Conservation (phyloP, 2,329 filamentous ascomycete genomes). For the Cercospora berteroae region DNA sequence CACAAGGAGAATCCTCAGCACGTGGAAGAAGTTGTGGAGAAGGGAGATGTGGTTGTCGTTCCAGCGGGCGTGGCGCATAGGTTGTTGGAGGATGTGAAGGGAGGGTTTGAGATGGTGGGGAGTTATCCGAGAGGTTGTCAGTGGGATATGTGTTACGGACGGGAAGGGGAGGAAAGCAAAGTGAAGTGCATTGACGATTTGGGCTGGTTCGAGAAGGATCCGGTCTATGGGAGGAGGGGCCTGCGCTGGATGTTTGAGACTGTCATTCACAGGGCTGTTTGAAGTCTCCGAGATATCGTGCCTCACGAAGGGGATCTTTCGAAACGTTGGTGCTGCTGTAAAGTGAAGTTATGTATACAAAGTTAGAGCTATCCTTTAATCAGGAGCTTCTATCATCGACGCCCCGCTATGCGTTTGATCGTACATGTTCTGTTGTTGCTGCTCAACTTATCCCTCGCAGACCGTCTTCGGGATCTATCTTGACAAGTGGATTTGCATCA, state of each 20-base stretch:
- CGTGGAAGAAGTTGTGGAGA: slow-evolving; percentile 56
- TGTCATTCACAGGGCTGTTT: not conserved
- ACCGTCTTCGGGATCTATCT: slow-evolving; percentile 27
- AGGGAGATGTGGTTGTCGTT: slow-evolving; percentile 63
- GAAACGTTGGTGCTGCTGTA: not conserved
- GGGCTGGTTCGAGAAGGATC: slow-evolving; percentile 60
- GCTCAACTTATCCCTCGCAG: slow-evolving; percentile 23
- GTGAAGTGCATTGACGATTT: slow-evolving; percentile 50
- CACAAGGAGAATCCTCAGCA: slow-evolving; percentile 59
- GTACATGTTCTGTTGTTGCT: slow-evolving; percentile 1
- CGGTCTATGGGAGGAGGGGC: slow-evolving; percentile 59
- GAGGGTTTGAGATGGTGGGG: slow-evolving; percentile 65
- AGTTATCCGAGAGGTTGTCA: slow-evolving; percentile 57
- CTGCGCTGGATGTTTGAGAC: slow-evolving; percentile 46
- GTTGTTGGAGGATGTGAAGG: slow-evolving; percentile 56
- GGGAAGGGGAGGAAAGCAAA: slow-evolving; percentile 55
- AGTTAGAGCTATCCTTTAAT: slow-evolving; percentile 1
- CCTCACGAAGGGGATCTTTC: not conserved
- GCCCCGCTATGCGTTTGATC: slow-evolving; percentile 1
- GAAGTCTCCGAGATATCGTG: not conserved
- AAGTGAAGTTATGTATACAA: slow-evolving; percentile 9
- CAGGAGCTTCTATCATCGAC: not conserved
- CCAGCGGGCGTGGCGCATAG: slow-evolving; percentile 66
- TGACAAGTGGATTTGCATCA: slow-evolving; percentile 53
- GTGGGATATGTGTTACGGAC: slow-evolving; percentile 74